Base-by-base conservation (phyloP, 148 eudicot genomes). In the Agrostemma githago region DNA sequence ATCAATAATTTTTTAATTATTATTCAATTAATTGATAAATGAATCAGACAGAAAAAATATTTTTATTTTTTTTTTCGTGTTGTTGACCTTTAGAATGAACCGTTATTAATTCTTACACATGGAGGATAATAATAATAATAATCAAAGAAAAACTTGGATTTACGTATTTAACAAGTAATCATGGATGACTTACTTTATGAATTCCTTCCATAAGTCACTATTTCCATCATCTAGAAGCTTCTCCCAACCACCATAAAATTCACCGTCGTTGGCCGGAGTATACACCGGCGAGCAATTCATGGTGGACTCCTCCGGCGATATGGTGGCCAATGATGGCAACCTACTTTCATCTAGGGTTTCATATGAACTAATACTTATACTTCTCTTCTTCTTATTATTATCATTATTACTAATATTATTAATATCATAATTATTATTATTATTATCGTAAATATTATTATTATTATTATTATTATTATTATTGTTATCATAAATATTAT, bases 221-320 rank as follows among this genome's bases (percentile, higher is more conserved):
- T 46, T 81, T 60, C 79, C 88, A 57, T 82, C 86, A 74, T 77
- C 86, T 74, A 85, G 44, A 46, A 85, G 79, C 78, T 79, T 86
- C 21, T 85, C 87, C 84, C 72, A 89, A 68, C 74, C 79, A 20
- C 79, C 83, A 44, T 84, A 79, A 63, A 84, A 71, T 41, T 66
- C 79, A 59, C 46, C 76, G 8, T 43, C 66, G 68, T 64, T 71
- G 38, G 68, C 21, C 41, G 80, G 73, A 66, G 77, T 71, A n/a
- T 67, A 67, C 15, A 34, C 74, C 17, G 78, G 78, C 41, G 62
- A 74, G 11, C 66, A 75, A 76, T 61, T 72, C 8, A 66, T 66
- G 20, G 41, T 66, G n/a, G 80, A 73, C 54, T 39, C 60, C 74
- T 73, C 85, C 20, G 76, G 54, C n/a, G 85, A 76, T 19, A 72